Evolutionary conservation across 1,139 yeast genomes (phyloP).

Genomic region (Debaryomycetaceae sp.): DNA sequence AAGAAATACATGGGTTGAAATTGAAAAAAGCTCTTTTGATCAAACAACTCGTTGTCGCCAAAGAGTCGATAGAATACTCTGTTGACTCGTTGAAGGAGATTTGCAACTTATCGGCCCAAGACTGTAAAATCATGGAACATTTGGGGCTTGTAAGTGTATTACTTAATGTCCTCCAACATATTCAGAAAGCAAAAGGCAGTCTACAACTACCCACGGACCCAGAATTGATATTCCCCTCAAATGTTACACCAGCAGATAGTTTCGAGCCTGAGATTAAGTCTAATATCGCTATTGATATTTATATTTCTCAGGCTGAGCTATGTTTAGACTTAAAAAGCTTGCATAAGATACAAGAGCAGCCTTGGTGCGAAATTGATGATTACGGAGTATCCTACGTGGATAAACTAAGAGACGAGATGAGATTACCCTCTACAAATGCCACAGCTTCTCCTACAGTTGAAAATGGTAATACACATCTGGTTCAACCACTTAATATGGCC

Average conservation of each 20-base stretch:
- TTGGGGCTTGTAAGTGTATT: slow-evolving; percentile 22
- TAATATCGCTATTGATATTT: slow-evolving; percentile 35
- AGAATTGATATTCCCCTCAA: slow-evolving; percentile 35
- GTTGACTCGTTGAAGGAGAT: slow-evolving; percentile 4
- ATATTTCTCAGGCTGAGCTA: slow-evolving; percentile 44
- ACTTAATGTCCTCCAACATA: slow-evolving; percentile 21
- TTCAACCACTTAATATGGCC: slow-evolving; percentile 15
- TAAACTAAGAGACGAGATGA: slow-evolving; percentile 41
- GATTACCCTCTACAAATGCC: slow-evolving; percentile 18
- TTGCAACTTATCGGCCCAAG: background rate
- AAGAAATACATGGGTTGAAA: slow-evolving; percentile 21
- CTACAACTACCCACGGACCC: slow-evolving; percentile 46
- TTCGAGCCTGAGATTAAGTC: slow-evolving; percentile 35
- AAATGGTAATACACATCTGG: slow-evolving; percentile 3
- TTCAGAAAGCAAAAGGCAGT: slow-evolving; percentile 32
- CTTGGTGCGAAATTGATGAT: slow-evolving; percentile 39
- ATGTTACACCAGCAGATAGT: slow-evolving; percentile 20
- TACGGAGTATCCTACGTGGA: slow-evolving; percentile 41
- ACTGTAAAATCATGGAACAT: slow-evolving; percentile 13
- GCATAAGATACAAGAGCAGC: slow-evolving; percentile 35
- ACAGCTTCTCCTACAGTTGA: slow-evolving; percentile 6
- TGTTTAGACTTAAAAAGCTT: slow-evolving; percentile 42
- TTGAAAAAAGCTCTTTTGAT: slow-evolving; percentile 30
- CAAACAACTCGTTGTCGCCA: slow-evolving; percentile 31
- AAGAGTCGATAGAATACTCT: slow-evolving; percentile 22